phyloP scores from a whole-genome alignment of 228 moss, liverwort and hornwort genomes.

The Sphagnum fallax region DNA sequence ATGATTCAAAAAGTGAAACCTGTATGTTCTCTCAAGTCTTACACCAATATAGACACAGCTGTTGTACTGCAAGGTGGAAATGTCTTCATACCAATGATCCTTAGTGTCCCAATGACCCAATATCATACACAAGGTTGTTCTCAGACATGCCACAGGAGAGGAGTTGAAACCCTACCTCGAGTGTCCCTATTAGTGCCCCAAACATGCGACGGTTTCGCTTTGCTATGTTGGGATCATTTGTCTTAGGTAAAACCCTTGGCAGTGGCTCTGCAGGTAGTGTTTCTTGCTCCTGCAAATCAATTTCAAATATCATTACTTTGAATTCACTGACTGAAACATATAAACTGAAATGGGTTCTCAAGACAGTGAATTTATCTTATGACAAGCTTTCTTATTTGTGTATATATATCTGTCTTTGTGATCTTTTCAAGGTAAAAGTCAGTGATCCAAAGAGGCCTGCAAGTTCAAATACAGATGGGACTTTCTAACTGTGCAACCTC shows the following conservation, averaged over 20 bases:
- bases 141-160: too few species aligned
- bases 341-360: neutral
- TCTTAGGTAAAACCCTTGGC: slow-evolving; percentile 83
- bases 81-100: too few species aligned
- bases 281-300: slow-evolving; percentile 59
- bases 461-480: neutral
- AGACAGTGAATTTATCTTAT: too few species aligned
- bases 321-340: neutral
- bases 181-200: slow-evolving; percentile 91
- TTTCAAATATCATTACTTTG: neutral
- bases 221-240: slow-evolving; percentile 85
- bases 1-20: too few species aligned
- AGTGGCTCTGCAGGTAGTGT: slow-evolving; percentile 64
- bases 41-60: too few species aligned
- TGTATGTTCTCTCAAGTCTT: too few species aligned
- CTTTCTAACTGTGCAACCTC: slow-evolving; percentile 11
- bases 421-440: neutral
- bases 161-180: slow-evolving; percentile 56
- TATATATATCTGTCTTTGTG: too few species aligned
- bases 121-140: too few species aligned
- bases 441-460: neutral
- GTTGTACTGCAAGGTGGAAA: too few species aligned
- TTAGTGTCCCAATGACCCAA: too few species aligned
- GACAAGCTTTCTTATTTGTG: too few species aligned
- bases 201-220: slow-evolving; percentile 97